Conservation (phyloP, 768 basidiomycete species). For the Lentinus brumalis region DNA sequence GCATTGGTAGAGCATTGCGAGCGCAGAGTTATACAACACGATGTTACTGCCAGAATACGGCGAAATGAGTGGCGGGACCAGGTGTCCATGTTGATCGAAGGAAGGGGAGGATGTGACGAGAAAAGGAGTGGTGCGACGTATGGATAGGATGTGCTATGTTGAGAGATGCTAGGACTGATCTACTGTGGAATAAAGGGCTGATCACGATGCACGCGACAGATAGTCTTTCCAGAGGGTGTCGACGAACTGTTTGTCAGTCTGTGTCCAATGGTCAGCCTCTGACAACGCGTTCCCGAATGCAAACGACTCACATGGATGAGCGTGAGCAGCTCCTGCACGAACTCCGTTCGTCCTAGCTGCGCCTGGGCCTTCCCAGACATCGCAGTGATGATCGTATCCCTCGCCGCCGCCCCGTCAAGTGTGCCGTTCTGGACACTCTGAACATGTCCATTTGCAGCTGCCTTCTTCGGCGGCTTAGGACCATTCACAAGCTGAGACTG, state of each 20-base stretch:
- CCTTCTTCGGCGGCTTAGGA: constrained; percentile 8
- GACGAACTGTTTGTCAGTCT: constrained; percentile 71
- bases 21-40: too few species aligned
- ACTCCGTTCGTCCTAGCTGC: constrained; percentile 36
- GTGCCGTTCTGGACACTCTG: neutral
- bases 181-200: neutral
- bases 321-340: constrained; percentile 72
- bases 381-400: constrained; percentile 12
- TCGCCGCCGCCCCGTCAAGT: constrained; percentile 10
- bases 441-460: neutral
- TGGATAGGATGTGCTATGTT: neutral
- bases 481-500: neutral
- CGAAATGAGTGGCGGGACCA: too few species aligned
- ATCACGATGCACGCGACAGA: constrained; percentile 8
- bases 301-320: constrained; percentile 40
- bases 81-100: too few species aligned
- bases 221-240: constrained; percentile 63
- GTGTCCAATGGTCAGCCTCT: neutral
- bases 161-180: neutral
- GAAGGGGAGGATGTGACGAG: neutral
- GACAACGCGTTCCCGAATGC: neutral
- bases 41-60: too few species aligned
- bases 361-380: constrained; percentile 1
- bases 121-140: neutral
- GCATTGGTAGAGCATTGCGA: too few species aligned